A percentile compares a stretch with the other conserved stretches of the same genome.
Conservation (phyloP, 805 yeast species). For the Hagleromyces aurorensis region DNA sequence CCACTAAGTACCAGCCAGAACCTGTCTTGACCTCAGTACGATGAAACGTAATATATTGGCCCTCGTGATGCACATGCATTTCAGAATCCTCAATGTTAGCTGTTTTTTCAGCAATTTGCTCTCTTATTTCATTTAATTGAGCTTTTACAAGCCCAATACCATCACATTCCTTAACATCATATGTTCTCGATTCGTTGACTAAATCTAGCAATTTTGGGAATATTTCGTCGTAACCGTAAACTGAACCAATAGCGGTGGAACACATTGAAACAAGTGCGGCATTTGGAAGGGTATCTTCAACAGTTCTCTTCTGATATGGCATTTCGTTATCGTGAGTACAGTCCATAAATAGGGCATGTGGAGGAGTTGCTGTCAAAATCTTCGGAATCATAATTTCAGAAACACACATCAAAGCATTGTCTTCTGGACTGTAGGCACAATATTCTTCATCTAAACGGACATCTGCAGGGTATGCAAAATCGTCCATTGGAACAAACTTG, state of each 20-base stretch:
- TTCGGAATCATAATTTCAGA: constrained; percentile 66
- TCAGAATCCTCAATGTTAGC: constrained; percentile 56
- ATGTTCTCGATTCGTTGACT: constrained; percentile 65
- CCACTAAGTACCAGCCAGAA: constrained; percentile 79
- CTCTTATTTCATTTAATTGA: constrained; percentile 50
- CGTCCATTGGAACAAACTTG: constrained; percentile 70
- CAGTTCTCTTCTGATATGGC: constrained; percentile 82
- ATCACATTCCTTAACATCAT: constrained; percentile 36
- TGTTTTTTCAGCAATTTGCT: constrained; percentile 44
- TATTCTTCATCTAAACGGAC: constrained; percentile 33
- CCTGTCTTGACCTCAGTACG: constrained; percentile 79
- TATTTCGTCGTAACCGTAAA: constrained; percentile 88
- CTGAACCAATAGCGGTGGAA: constrained; percentile 89
- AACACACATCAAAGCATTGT: constrained; percentile 25
- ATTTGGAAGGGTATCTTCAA: constrained; percentile 89
- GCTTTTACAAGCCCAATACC: constrained; percentile 77
- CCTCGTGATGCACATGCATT: constrained; percentile 91
- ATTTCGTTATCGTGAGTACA: constrained; percentile 95
- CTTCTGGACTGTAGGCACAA: constrained; percentile 9
- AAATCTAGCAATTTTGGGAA: constrained; percentile 77
- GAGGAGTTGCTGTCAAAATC: constrained; percentile 58
- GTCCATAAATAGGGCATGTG: constrained; percentile 95
- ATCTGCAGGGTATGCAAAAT: constrained; percentile 57
- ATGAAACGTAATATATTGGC: constrained; percentile 85
- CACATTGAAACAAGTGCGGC: constrained; percentile 93